These are phyloP conservation scores for Suillus paluster DNA, from an alignment of 768 basidiomycete genomes.

Conservation along the genomic window DNA sequence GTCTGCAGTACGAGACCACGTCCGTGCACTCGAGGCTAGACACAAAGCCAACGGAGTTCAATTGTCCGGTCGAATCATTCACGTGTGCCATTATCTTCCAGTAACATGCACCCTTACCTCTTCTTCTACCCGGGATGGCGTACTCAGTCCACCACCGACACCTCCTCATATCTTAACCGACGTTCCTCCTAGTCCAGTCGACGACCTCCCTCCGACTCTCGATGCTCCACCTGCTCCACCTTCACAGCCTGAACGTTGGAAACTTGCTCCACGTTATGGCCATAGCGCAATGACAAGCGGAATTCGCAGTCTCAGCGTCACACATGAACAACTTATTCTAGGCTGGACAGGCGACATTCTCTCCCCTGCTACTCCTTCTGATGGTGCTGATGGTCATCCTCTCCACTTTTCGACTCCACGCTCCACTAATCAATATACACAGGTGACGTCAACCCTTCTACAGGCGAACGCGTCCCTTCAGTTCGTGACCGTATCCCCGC, in stretches of 20 bases:
- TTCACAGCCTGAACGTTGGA: conserved; percentile 55
- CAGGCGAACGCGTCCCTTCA: conserved; percentile 14
- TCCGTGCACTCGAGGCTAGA: conserved; percentile 71
- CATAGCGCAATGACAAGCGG: conserved; percentile 96
- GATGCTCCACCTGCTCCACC: conserved; percentile 16
- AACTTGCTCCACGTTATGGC: conserved; percentile 77
- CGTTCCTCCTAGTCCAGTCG: conserved; percentile 42
- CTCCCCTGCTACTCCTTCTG: conserved; percentile 39
- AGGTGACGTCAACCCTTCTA: conserved; percentile 7
- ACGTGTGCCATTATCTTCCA: conserved; percentile 90
- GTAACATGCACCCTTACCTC: conserved; percentile 63
- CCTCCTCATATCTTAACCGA: conserved; percentile 65
- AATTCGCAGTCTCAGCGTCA: conserved; percentile 79
- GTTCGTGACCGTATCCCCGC: conserved; percentile 47
- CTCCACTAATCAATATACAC: conserved; percentile 11
- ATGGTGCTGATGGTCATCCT: conserved; percentile 19
- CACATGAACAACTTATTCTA: conserved; percentile 89
- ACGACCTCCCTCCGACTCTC: conserved; percentile 17
- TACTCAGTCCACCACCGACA: conserved; percentile 77
- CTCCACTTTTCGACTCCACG: conserved; percentile 10
- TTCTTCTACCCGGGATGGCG: conserved; percentile 43
- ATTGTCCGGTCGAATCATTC: conserved; percentile 88
- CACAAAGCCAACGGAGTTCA: conserved; percentile 71
- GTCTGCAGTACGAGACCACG: conserved; percentile 74
- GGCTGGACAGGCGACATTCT: conserved; percentile 94